phyloP scores from a whole-genome alignment of 805 yeast genomes.

The Teunomyces barrocoloradensis region DNA sequence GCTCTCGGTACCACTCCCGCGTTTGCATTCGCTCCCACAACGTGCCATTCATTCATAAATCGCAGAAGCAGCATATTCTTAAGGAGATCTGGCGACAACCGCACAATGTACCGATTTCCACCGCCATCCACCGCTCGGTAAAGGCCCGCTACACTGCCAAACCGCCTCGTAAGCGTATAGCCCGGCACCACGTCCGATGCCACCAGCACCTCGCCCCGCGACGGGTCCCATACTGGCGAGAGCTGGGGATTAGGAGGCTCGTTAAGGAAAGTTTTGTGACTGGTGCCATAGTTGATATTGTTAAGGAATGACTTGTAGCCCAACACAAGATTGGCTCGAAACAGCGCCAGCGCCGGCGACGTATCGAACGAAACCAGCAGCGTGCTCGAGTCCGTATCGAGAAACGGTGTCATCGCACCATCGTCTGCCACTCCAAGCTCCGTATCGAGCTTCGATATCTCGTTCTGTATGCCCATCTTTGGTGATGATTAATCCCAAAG shows the following conservation, averaged over 20 bases:
- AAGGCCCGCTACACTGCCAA: conserved; percentile 12
- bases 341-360: conserved; percentile 4
- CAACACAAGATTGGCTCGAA: conserved; percentile 8
- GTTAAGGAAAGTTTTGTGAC: conserved; percentile 18
- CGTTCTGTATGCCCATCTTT: no score
- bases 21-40: conserved; percentile 11
- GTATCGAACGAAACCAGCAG: conserved; percentile 8
- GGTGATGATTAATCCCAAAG: no score
- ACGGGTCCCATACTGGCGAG: conserved; percentile 7
- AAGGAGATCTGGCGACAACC: conserved; percentile 23
- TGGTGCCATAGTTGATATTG: conserved; percentile 22
- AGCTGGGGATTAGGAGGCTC: conserved; percentile 7
- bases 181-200: conserved; percentile 21
- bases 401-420: neutral
- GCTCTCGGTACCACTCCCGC: conserved; percentile 13
- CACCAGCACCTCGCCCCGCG: conserved; percentile 11
- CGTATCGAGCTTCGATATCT: neutral
- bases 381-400: neutral
- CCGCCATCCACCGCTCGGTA: conserved; percentile 17
- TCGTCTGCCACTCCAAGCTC: no score
- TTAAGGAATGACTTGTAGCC: conserved; percentile 24
- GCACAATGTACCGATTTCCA: conserved; percentile 14
- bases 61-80: conserved; percentile 21
- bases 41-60: conserved; percentile 35
- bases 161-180: conserved; percentile 18